These are phyloP conservation scores for Peniophora sp. DNA, from an alignment of 1,284 basidiomycete genomes.

Conservation along the genomic window DNA sequence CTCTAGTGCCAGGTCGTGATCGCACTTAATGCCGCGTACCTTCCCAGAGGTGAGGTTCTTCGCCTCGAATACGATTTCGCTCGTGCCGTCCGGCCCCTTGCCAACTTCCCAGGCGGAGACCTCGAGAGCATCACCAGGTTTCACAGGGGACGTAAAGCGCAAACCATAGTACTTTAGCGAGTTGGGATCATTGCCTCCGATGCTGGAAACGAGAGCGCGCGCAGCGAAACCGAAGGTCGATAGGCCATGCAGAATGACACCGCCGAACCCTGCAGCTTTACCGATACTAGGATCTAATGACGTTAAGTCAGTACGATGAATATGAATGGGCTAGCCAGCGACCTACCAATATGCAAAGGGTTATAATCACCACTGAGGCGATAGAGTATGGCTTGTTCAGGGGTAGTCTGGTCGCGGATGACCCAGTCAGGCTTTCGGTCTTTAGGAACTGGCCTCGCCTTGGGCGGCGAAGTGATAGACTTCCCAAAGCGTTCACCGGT, in stretches of 20 bases:
- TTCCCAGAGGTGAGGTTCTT: conserved; percentile 66
- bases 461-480: conserved; percentile 57
- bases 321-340: neutral
- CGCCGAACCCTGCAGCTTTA: conserved; percentile 66
- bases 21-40: conserved; percentile 24
- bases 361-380: conserved; percentile 83
- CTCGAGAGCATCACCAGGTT: conserved; percentile 72
- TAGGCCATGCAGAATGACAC: conserved; percentile 78
- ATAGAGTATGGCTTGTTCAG: conserved; percentile 73
- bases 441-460: conserved; percentile 61
- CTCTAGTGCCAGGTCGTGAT: neutral
- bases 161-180: conserved; percentile 61
- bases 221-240: conserved; percentile 73
- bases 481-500: conserved; percentile 64
- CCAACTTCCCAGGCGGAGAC: conserved; percentile 75
- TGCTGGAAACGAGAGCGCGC: conserved; percentile 56
- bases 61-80: conserved; percentile 66
- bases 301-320: conserved; percentile 1
- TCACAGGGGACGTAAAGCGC: conserved; percentile 74
- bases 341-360: conserved; percentile 71
- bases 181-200: conserved; percentile 50
- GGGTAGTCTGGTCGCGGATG: conserved; percentile 59
- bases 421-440: conserved; percentile 63
- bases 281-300: conserved; percentile 61
- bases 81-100: conserved; percentile 53